Evolutionary conservation across 2,329 filamentous ascomycete genomes (phyloP).

Genomic region (Cordyceps cicadae): DNA sequence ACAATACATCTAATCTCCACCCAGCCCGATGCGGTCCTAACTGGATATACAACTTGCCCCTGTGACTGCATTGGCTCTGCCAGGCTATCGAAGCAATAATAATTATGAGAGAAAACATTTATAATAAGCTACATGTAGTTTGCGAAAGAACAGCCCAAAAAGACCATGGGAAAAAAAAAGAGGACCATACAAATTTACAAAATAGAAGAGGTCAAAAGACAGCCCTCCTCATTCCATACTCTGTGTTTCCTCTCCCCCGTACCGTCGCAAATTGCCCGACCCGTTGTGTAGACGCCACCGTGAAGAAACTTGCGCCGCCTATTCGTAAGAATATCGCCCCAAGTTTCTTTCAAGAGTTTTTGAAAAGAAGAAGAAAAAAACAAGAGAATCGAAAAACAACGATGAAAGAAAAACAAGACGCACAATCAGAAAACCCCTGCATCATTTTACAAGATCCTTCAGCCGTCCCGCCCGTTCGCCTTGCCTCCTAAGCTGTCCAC

Average conservation of each 20-base stretch:
- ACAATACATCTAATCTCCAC: no score
- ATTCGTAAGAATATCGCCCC: background rate
- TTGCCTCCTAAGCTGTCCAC: background rate
- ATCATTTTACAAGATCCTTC: background rate
- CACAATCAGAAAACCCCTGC: background rate
- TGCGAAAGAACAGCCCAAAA: background rate
- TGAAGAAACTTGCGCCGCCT: background rate
- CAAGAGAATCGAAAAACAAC: background rate
- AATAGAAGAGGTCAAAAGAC: background rate
- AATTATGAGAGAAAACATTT: background rate
- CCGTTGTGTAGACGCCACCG: background rate
- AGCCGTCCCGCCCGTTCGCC: no score
- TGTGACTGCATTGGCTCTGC: background rate
- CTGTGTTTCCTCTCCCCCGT: background rate
- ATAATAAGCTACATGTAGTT: background rate
- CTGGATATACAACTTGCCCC: background rate
- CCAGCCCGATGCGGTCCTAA: no score
- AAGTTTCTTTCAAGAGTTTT: background rate
- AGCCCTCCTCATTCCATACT: background rate
- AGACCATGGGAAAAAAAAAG: background rate
- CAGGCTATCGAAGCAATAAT: background rate
- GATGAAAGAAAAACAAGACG: background rate
- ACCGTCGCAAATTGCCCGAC: conserved; percentile 1
- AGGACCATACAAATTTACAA: background rate
- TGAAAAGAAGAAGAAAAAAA: background rate